Conservation (phyloP, 2,329 filamentous ascomycete species). For the Ophiostoma ips region DNA sequence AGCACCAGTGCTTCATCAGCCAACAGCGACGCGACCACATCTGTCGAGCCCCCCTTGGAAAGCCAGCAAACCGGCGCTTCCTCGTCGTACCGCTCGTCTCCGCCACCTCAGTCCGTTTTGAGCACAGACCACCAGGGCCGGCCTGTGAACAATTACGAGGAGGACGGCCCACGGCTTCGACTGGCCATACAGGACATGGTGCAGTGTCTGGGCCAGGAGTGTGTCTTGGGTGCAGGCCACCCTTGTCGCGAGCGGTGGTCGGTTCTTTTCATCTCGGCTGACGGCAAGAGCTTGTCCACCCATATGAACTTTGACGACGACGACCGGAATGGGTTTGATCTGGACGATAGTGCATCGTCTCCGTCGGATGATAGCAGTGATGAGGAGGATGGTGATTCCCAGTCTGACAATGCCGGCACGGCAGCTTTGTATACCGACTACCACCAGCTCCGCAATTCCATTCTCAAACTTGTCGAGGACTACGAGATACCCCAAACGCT, state of each 20-base stretch:
- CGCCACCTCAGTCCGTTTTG: conserved; percentile 22
- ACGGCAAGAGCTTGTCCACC: conserved; percentile 55
- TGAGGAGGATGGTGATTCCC: conserved; percentile 39
- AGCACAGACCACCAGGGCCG: conserved; percentile 27
- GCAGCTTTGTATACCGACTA: conserved; percentile 65
- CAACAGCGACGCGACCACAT: conserved; percentile 55
- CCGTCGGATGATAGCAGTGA: conserved; percentile 49
- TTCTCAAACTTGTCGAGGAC: conserved; percentile 67
- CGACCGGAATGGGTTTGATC: conserved; percentile 37
- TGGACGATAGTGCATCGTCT: conserved; percentile 41
- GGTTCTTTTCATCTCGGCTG: conserved; percentile 61
- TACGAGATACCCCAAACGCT: conserved; percentile 63
- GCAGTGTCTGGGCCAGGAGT: conserved; percentile 49
- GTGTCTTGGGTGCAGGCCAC: conserved; percentile 53
- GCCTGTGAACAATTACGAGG: conserved; percentile 38
- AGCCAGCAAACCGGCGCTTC: conserved; percentile 34
- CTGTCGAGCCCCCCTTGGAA: conserved; percentile 48
- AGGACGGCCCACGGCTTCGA: conserved; percentile 51
- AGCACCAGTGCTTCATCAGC: conserved; percentile 62
- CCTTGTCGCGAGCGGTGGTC: conserved; percentile 76
- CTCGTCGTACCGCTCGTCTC: conserved; percentile 38
- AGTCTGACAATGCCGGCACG: conserved; percentile 42
- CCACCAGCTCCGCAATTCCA: conserved; percentile 65
- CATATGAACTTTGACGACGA: conserved; percentile 62
- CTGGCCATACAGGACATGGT: conserved; percentile 58